phyloP scores from a whole-genome alignment of 1,139 yeast genomes.

The Blastobotrys apis region DNA sequence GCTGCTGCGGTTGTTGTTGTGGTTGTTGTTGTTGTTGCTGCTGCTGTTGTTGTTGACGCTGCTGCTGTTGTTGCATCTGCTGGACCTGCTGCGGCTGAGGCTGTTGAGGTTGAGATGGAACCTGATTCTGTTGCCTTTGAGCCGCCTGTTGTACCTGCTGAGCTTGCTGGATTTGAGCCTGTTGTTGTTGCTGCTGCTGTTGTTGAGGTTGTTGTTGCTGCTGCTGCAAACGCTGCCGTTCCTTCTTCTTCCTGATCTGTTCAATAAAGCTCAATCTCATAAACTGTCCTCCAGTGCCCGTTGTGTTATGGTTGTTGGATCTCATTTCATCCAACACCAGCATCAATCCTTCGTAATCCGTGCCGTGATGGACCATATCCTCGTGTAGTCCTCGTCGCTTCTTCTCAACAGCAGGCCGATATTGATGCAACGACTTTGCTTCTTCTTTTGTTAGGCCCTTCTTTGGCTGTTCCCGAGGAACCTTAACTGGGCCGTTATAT shows the following conservation, averaged over 20 bases:
- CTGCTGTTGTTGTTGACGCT: conserved; percentile 11
- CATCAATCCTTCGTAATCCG: conserved; percentile 89
- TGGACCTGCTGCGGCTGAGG: conserved; percentile 14
- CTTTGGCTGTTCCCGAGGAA: conserved; percentile 10
- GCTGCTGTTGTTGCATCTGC: conserved; percentile 5
- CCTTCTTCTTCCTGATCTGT: conserved; percentile 37
- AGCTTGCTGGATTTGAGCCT: conserved; percentile 17
- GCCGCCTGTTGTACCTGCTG: conserved; percentile 1
- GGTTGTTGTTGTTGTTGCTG: conserved; percentile 15
- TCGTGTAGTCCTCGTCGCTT: conserved; percentile 46
- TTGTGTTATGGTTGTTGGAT: conserved; percentile 15
- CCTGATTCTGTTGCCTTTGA: not conserved
- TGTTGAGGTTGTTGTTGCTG: conserved; percentile 20
- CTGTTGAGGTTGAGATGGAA: conserved; percentile 17
- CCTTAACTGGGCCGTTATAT: not conserved
- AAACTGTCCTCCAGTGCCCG: conserved; percentile 36
- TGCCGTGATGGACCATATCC: conserved; percentile 64
- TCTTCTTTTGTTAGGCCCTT: conserved; percentile 10
- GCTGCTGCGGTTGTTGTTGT: conserved; percentile 17
- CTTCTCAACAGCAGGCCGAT: conserved; percentile 28
- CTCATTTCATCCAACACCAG: conserved; percentile 40
- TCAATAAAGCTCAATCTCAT: conserved; percentile 42
- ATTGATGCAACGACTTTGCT: conserved; percentile 18
- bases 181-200: conserved; percentile 23
- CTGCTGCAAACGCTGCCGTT: conserved; percentile 23